A percentile compares a stretch with the other conserved stretches of the same genome.
These are phyloP conservation scores for Penicillium tannophilum DNA, from an alignment of 495 filamentous ascomycete genomes.

Conservation along the genomic window DNA sequence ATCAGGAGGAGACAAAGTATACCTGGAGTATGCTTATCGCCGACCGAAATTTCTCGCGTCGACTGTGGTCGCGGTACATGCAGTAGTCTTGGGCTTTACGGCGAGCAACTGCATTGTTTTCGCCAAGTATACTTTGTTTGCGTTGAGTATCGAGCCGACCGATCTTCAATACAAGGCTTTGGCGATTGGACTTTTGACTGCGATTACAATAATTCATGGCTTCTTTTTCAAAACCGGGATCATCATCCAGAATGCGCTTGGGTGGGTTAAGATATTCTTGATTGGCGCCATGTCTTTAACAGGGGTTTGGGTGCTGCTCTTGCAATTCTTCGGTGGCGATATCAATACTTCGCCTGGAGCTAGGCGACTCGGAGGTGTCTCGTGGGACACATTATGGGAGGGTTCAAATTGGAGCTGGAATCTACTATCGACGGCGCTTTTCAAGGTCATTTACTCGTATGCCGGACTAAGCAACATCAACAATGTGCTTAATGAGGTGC, in stretches of 20 bases:
- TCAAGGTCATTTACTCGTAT: slow-evolving; percentile 76
- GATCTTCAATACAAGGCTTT: slow-evolving; percentile 40
- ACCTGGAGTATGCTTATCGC: slow-evolving; percentile 75
- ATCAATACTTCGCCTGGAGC: slow-evolving; percentile 10
- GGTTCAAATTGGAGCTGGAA: slow-evolving; percentile 52
- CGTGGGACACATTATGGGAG: slow-evolving; percentile 43
- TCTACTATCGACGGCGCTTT: slow-evolving; percentile 62
- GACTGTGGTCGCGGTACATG: slow-evolving; percentile 65
- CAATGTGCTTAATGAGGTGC: slow-evolving; percentile 77
- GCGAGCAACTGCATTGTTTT: slow-evolving; percentile 50
- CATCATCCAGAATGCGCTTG: slow-evolving; percentile 48
- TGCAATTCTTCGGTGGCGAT: slow-evolving; percentile 23
- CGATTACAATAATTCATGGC: slow-evolving; percentile 43
- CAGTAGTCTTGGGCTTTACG: slow-evolving; percentile 70
- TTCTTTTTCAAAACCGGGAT: slow-evolving; percentile 42
- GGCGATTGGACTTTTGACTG: slow-evolving; percentile 39
- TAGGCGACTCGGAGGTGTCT: slow-evolving; percentile 1
- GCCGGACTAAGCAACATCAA: slow-evolving; percentile 68
- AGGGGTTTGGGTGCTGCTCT: slow-evolving; percentile 45
- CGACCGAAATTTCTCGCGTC: slow-evolving; percentile 69
- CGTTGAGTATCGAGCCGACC: slow-evolving; percentile 31
- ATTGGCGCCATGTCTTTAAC: slow-evolving; percentile 48
- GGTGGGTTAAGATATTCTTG: slow-evolving; percentile 51
- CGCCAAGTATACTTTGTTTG: slow-evolving; percentile 48
- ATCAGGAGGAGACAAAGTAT: slow-evolving; percentile 73